Evolutionary conservation across 371 early-diverging fungal species (phyloP), one percentile per base, ranked within the genome.

Genomic region (Mucor saturninus): DNA sequence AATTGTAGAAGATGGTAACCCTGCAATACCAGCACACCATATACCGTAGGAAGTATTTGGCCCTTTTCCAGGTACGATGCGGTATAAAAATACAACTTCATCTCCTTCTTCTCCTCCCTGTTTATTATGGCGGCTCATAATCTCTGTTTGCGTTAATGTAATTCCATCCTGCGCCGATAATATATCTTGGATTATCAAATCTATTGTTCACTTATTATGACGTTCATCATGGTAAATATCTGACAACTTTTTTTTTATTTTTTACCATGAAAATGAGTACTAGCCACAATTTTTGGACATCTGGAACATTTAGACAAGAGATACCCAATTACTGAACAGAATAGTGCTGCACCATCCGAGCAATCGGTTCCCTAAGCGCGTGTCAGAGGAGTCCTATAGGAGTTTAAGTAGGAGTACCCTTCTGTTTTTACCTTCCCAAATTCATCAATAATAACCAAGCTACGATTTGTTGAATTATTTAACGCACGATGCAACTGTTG

Each of bases 251-350:
- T 21, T 0, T 21, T 21, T 21, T 21, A 21, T 21, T 21, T 21
- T 21, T 39, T 75, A 80, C 86, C 87, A 69, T 90, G 89, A 64
- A 88, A 88, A 61, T 90, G 90, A 0, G 90, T 88, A 26, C 85
- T 83, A 0, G 85, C 80, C 2, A 88, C n/a, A 2, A 86, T 69
- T 43, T 71, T 80, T 35, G 79, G 80, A 35, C 84, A 84, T 7
- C 70, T 29, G 9, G 40, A 21, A 2, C 68, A 74, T 28, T 68
- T 75, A 2, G 62, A 63, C 29, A 83, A 48, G 63, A 89, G 81
- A 30, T 84, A 54, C 30, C 83, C 82, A n/a, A 91, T 15, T 0
- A 79, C 75, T 3, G 83, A 83, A 55, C 83, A 83, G 50, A 89
- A 81, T 30, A 91, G 62, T 1, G 84, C 85, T 32, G 87, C 79